Base-by-base conservation (phyloP, 2,329 filamentous ascomycete genomes). In the Fusarium pininemorale region DNA sequence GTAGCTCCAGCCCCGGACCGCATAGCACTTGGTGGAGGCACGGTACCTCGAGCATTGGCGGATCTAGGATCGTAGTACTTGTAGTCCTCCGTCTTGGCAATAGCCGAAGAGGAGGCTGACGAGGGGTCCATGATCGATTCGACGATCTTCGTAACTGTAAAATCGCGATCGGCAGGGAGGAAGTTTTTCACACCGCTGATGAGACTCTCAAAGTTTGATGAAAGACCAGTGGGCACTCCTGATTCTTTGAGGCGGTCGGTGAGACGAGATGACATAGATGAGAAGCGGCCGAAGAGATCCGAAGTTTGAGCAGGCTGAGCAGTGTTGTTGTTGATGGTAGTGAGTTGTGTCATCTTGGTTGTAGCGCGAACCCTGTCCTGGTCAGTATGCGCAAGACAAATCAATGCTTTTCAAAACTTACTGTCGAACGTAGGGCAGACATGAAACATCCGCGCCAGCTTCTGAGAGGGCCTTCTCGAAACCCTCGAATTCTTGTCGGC, bases 151-250 rank as follows among this genome's bases (percentile, higher is more conserved):
- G 97, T 99, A 60, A 99, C 90, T 0, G 96, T 98, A 15, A 98
- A 89, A 80, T 99, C 97, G 78, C 95, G 94, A 84, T 99, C 97
- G 20, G 91, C 94, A 0, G 97, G 96, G n/a, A 99, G 86, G 84
- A 99, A 97, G 83, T 98, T 98, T 85, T 98, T 99, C 80, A 99
- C 96, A 48, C 96, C 96, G 11, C 94, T 96, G 71, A 98, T 95
- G 48, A 99, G 90, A 37, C 93, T 96, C 82, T 98, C 96, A 79
- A 99, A 94, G 81, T 98, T 98, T 61, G 91, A 91, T 3, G 89
- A 89, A 15, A 91, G 83, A 66, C 87, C 88, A 12, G 88, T 88
- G 2, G 96, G 90, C 24, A 97, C 94, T 38, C 90, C 90, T 9
- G 94, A 95, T 74, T 98, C 96, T 81, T 98, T 97, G 81, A 99